Percentiles rank a stretch among this genome's conserved stretches.
phyloP scores from a whole-genome alignment of 805 yeast species.

The Candida qinlingensis region DNA sequence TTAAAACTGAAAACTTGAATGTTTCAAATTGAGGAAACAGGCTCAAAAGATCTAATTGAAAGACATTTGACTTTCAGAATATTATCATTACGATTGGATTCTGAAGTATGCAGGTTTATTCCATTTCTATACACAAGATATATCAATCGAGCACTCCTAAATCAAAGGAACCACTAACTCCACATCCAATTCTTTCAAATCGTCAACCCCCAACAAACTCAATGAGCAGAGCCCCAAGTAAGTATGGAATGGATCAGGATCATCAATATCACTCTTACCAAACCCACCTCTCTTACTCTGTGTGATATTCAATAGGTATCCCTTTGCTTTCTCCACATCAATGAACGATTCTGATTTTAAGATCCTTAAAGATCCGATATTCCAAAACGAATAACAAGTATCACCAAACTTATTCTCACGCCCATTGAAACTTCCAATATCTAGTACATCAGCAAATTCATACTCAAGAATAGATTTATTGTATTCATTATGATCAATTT shows the following conservation, averaged over 20 bases:
- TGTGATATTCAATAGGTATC: conserved; percentile 47
- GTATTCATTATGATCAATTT: conserved; percentile 36
- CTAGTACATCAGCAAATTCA: conserved; percentile 38
- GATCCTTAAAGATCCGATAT: conserved; percentile 46
- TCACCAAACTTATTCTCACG: conserved; percentile 80
- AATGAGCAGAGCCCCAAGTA: conserved; percentile 56
- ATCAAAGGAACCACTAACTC: background rate
- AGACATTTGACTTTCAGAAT: too few species aligned
- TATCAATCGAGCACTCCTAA: background rate
- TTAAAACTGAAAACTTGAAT: too few species aligned
- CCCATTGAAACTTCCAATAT: conserved; percentile 81
- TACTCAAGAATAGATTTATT: conserved; percentile 23
- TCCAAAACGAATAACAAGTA: conserved; percentile 89
- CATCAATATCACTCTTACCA: conserved; percentile 55
- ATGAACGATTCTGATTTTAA: conserved; percentile 24
- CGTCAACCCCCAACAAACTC: conserved; percentile 9
- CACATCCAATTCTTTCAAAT: background rate
- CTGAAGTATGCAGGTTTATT: too few species aligned
- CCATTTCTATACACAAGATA: too few species aligned
- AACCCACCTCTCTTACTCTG: conserved; percentile 80
- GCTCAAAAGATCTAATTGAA: too few species aligned
- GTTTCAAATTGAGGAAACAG: too few species aligned
- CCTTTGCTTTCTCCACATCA: conserved; percentile 30
- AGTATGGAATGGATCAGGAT: conserved; percentile 69
- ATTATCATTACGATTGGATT: too few species aligned